Conservation (phyloP, 495 filamentous ascomycete species). For the Pyrenopolyporus hunteri region DNA sequence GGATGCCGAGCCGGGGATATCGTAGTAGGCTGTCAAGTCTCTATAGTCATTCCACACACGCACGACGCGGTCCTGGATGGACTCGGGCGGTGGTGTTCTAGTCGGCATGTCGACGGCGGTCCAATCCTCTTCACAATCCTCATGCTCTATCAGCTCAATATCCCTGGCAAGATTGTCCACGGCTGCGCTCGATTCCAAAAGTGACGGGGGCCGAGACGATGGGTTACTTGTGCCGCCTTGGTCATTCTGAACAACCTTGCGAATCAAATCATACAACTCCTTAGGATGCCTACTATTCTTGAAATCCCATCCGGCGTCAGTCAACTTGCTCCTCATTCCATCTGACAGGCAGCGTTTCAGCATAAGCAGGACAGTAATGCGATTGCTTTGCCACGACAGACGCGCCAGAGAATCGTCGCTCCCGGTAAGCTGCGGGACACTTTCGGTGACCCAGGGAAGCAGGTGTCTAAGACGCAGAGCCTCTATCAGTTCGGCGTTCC, state of each 20-base stretch:
- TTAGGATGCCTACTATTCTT: constrained; percentile 21
- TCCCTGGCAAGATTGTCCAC: constrained; percentile 17
- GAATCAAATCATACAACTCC: constrained; percentile 34
- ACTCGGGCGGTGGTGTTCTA: constrained; percentile 32
- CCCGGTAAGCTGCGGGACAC: constrained; percentile 15
- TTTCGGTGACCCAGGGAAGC: constrained; percentile 23
- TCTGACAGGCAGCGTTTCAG: constrained; percentile 25
- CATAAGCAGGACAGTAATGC: constrained; percentile 21
- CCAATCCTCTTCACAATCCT: constrained; percentile 34
- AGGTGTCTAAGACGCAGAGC: constrained; percentile 12
- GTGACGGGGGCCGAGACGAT: constrained; percentile 1
- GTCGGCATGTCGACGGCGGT: constrained; percentile 24
- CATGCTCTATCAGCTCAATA: constrained; percentile 24
- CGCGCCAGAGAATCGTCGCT: constrained; percentile 6
- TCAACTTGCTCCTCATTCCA: constrained; percentile 20
- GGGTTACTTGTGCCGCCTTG: neutral
- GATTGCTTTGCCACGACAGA: constrained; percentile 19
- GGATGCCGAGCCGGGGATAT: constrained; percentile 42
- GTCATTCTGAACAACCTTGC: constrained; percentile 14
- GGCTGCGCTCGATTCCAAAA: constrained; percentile 11
- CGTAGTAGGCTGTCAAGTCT: constrained; percentile 45
- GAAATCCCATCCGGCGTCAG: constrained; percentile 13
- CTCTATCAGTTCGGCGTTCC: constrained; percentile 32
- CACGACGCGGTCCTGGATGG: constrained; percentile 42
- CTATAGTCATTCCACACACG: constrained; percentile 43